Evolutionary conservation across 2,329 filamentous ascomycete species (phyloP).

Genomic region (Colletotrichum endophyticum): DNA sequence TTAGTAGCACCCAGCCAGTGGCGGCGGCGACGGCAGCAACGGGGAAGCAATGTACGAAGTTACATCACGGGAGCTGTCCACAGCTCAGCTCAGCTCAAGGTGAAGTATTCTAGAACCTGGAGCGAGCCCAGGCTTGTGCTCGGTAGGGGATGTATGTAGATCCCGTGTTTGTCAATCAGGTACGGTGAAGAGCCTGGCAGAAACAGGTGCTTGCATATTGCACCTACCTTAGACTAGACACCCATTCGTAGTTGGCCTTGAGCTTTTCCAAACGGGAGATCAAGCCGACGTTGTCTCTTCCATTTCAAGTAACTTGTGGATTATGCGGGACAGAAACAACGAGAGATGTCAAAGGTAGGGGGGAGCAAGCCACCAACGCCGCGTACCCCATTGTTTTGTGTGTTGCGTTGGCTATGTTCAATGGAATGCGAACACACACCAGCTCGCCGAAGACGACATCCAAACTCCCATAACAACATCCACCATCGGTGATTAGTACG

Average conservation of each 20-base stretch:
- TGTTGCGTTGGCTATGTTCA: neutral
- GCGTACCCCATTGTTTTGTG: neutral
- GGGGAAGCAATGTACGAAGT: neutral
- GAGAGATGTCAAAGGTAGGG: neutral
- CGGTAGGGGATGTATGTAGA: neutral
- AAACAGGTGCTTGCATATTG: neutral
- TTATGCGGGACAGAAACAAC: neutral
- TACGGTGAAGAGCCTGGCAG: neutral
- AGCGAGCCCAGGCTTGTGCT: neutral
- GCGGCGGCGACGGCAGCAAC: neutral
- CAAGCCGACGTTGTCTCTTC: neutral
- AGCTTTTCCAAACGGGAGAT: neutral
- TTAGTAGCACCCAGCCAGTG: neutral
- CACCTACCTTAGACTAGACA: neutral
- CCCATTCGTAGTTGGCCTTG: neutral
- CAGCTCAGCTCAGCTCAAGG: neutral
- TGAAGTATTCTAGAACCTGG: slow-evolving; percentile 1
- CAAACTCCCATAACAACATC: neutral
- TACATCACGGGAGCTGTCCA: neutral
- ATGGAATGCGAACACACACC: neutral
- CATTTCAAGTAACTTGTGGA: neutral
- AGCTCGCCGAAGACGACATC: neutral
- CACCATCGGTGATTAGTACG: slow-evolving; percentile 1
- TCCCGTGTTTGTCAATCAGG: neutral
- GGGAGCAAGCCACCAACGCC: neutral